phyloP scores from a whole-genome alignment of 805 yeast species.

The Suhomyces pyralidae region DNA sequence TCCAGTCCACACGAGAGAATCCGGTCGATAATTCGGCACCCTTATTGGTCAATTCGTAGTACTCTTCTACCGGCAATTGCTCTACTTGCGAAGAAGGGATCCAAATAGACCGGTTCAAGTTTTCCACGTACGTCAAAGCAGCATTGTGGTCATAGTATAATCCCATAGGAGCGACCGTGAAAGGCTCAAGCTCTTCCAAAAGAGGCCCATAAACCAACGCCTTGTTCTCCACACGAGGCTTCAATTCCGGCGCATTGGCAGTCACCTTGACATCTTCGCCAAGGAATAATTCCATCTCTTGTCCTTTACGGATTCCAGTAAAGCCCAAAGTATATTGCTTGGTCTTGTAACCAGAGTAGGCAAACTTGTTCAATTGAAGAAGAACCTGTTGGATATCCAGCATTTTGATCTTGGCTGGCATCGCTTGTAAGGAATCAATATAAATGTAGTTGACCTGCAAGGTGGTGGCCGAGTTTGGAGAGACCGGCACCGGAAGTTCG shows the following conservation, averaged over 20 bases:
- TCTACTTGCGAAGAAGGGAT: conserved; percentile 76
- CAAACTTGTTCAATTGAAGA: conserved; percentile 51
- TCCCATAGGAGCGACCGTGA: conserved; percentile 46
- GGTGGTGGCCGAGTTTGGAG: conserved; percentile 54
- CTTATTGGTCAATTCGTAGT: conserved; percentile 72
- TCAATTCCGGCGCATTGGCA: conserved; percentile 25
- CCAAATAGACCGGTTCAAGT: conserved; percentile 76
- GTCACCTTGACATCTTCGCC: conserved; percentile 15
- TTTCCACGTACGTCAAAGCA: conserved; percentile 62
- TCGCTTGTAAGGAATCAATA: conserved; percentile 50
- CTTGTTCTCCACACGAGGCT: conserved; percentile 38
- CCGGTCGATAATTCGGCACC: conserved; percentile 71
- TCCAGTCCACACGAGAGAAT: conserved; percentile 78
- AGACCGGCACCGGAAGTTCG: conserved; percentile 59
- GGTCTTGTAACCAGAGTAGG: conserved; percentile 63
- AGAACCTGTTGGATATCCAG: conserved; percentile 59
- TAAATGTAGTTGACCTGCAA: conserved; percentile 50
- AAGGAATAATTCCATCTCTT: conserved; percentile 39
- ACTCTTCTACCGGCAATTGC: conserved; percentile 74
- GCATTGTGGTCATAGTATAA: conserved; percentile 60
- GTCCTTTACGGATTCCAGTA: conserved; percentile 45
- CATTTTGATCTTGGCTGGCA: conserved; percentile 62
- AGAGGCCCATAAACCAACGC: conserved; percentile 57
- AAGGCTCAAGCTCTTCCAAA: conserved; percentile 41
- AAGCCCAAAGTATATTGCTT: conserved; percentile 41